Base-by-base conservation (phyloP, 208 protist genomes). In the Angomonas ambiguus region DNA sequence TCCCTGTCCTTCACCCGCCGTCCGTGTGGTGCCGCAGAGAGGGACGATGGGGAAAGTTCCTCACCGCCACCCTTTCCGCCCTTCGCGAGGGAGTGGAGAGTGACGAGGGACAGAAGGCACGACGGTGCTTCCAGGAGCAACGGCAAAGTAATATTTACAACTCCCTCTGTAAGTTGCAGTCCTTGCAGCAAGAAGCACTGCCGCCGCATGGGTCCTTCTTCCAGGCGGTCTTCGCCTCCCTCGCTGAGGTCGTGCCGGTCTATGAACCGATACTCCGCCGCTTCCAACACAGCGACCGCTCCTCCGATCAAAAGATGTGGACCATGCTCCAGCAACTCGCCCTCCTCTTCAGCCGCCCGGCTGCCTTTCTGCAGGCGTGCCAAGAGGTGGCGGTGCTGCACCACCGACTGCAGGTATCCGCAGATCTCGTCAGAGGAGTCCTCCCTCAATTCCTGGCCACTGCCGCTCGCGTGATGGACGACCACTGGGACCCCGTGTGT, bases 171-270 rank as follows among this genome's bases (percentile, higher is more conserved):
- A 45, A 45, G 16, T 16, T 45, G 38, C 38, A 45, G 38, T 45
- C 11, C 16, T 8, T 45, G 11, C n/a, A n/a, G n/a, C n/a, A n/a
- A n/a, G n/a, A n/a, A n/a, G n/a, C n/a, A n/a, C n/a, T n/a, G n/a
- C 38, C 38, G 8, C 16, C 38, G 11, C 11, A 45, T 45, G 16
- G 16, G 16, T n/a, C 11, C 16, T n/a, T 45, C 18, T 90, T 93
- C 56, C 85, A 88, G 49, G 77, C 71, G 57, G 80, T 85, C 4
- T 90, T 93, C 32, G 81, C 83, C 2, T 80, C 77, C 42, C 87
- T 87, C 53, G 79, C 90, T 34, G 73, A 77, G 42, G 78, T 90
- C 6, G 88, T 85, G 49, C 67, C 65, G 5, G 70, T 74, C 0
- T 78, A 90, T 51, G 65, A 67, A 24, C 86, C 79, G 58, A 79